phyloP scores from a whole-genome alignment of 441 rosid species.

The Pelargonium myrrhifolium region DNA sequence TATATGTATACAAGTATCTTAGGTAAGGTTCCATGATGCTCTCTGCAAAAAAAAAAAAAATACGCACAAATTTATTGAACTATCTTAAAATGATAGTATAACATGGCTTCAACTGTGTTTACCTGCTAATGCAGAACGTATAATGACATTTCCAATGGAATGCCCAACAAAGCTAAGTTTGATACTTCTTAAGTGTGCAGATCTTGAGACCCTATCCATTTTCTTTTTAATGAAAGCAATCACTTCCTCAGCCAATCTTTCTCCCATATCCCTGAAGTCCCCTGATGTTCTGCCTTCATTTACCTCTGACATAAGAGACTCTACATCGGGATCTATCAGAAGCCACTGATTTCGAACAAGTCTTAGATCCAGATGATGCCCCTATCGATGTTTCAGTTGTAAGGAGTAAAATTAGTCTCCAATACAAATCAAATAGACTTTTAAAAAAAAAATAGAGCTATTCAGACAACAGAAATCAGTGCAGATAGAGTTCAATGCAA shows the following conservation, averaged over 20 bases:
- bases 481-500: neutral
- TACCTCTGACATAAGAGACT: constrained; percentile 87
- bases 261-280: constrained; percentile 91
- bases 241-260: constrained; percentile 79
- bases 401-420: constrained; percentile 12
- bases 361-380: constrained; percentile 89
- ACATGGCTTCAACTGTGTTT: constrained; percentile 15
- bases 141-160: constrained; percentile 85
- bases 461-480: neutral
- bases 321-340: constrained; percentile 73
- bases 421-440: neutral
- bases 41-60: constrained; percentile 37
- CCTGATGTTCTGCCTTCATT: constrained; percentile 86
- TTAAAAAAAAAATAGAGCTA: neutral
- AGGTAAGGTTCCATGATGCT: constrained; percentile 74
- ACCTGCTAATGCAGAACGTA: constrained; percentile 87
- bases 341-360: constrained; percentile 96
- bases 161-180: constrained; percentile 94
- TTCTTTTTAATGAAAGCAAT: constrained; percentile 65
- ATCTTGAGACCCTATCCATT: constrained; percentile 62
- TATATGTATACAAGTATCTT: constrained; percentile 54
- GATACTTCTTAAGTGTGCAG: constrained; percentile 46
- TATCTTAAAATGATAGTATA: constrained; percentile 15
- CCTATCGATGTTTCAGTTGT: constrained; percentile 33
- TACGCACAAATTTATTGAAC: neutral